Percentiles rank a stretch among this genome's conserved stretches.
These are phyloP conservation scores for Saccharomyces hybrid DNA, from an alignment of 1,139 yeast species.

Conservation along the genomic window DNA sequence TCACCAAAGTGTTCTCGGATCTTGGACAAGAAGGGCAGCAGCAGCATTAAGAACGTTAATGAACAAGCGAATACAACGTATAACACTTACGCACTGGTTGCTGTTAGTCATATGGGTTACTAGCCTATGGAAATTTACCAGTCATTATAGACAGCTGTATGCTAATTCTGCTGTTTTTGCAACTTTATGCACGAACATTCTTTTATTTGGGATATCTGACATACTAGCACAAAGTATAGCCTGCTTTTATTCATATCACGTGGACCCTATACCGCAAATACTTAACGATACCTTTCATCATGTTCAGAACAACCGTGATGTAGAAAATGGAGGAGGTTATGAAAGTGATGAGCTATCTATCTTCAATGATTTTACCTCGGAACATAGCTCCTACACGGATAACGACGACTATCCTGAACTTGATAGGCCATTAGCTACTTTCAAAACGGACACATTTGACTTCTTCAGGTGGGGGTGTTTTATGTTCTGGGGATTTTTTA, in stretches of 20 bases:
- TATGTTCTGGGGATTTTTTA: slow-evolving; percentile 77
- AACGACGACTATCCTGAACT: slow-evolving; percentile 3
- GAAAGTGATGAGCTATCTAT: slow-evolving; percentile 10
- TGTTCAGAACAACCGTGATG: slow-evolving; percentile 10
- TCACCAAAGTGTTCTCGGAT: neutral
- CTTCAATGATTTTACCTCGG: slow-evolving; percentile 2
- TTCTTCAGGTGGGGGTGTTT: slow-evolving; percentile 72
- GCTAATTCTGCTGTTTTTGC: slow-evolving; percentile 61
- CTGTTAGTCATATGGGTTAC: slow-evolving; percentile 43
- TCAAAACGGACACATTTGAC: slow-evolving; percentile 40
- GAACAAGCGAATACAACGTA: slow-evolving; percentile 5
- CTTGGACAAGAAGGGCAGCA: neutral
- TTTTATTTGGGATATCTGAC: slow-evolving; percentile 82
- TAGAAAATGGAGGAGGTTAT: slow-evolving; percentile 2
- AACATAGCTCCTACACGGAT: slow-evolving; percentile 4
- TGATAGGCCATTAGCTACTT: slow-evolving; percentile 23
- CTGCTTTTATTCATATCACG: slow-evolving; percentile 16
- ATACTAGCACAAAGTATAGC: slow-evolving; percentile 61
- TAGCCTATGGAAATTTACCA: slow-evolving; percentile 45
- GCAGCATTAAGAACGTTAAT: neutral
- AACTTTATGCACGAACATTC: slow-evolving; percentile 72
- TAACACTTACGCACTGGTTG: slow-evolving; percentile 48
- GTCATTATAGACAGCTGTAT: slow-evolving; percentile 57
- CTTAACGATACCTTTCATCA: slow-evolving; percentile 30
- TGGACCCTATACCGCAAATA: slow-evolving; percentile 31